Evolutionary conservation across 2,329 filamentous ascomycete genomes (phyloP).

Genomic region (Verticillium isaacii): DNA sequence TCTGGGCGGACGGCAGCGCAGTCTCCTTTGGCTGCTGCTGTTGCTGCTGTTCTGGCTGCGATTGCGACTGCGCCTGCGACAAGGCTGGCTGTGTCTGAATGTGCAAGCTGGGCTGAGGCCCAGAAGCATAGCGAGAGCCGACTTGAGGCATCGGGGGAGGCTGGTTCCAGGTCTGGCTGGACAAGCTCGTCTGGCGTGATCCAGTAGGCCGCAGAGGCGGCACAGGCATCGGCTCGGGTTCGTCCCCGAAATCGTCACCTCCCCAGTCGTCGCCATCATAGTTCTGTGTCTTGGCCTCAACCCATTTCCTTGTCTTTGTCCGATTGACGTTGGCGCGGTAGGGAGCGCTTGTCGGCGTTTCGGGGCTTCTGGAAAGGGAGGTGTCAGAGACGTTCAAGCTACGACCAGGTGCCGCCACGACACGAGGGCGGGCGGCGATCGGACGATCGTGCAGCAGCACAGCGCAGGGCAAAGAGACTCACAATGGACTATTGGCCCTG

Average conservation of each 20-base stretch:
- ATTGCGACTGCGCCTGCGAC: background rate
- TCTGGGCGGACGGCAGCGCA: background rate
- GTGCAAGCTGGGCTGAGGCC: slow-evolving; percentile 22
- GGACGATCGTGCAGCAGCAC: background rate
- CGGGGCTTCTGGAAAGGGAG: slow-evolving; percentile 7
- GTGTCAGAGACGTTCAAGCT: background rate
- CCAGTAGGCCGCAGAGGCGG: slow-evolving; percentile 15
- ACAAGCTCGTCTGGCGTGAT: slow-evolving; percentile 18
- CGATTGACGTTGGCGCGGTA: slow-evolving; percentile 87
- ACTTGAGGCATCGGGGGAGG: background rate
- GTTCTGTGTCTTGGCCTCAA: slow-evolving; percentile 77
- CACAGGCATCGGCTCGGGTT: slow-evolving; percentile 33
- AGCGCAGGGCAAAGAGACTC: background rate
- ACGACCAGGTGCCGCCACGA: background rate
- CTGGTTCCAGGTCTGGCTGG: slow-evolving; percentile 25
- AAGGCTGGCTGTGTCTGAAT: slow-evolving; percentile 21
- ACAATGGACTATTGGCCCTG: slow-evolving; percentile 3
- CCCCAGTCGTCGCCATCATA: slow-evolving; percentile 97
- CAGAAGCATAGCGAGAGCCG: slow-evolving; percentile 9
- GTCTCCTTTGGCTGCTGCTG: background rate
- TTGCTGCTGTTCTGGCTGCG: background rate
- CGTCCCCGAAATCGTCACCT: slow-evolving; percentile 58
- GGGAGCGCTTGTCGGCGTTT: slow-evolving; percentile 20
- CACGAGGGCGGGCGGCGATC: no score
- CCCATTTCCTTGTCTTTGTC: slow-evolving; percentile 91